Conservation (phyloP, 805 yeast species). For the Teunomyces gatunensis region DNA sequence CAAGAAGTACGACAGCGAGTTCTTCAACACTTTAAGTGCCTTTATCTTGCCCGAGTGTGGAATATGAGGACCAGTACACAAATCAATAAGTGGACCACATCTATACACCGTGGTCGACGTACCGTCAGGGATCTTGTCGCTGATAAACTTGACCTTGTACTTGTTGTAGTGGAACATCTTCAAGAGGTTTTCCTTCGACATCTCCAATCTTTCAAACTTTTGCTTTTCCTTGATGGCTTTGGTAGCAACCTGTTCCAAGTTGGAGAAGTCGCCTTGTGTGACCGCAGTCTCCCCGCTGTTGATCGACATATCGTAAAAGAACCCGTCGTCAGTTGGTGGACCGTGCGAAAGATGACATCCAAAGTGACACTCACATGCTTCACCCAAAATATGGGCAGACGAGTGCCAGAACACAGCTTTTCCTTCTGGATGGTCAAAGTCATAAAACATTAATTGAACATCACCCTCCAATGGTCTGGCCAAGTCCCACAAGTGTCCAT, state of each 20-base stretch:
- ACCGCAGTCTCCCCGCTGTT: slow-evolving; percentile 68
- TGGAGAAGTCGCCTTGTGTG: slow-evolving; percentile 77
- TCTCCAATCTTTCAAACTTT: slow-evolving; percentile 86
- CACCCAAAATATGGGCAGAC: slow-evolving; percentile 96
- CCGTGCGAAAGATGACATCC: slow-evolving; percentile 89
- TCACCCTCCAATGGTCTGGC: slow-evolving; percentile 86
- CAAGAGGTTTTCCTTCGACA: slow-evolving; percentile 87
- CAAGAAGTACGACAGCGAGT: slow-evolving; percentile 92
- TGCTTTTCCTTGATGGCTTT: slow-evolving; percentile 93
- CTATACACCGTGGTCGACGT: slow-evolving; percentile 95
- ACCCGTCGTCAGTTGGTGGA: slow-evolving; percentile 97
- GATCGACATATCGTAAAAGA: slow-evolving; percentile 93
- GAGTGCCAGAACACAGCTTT: slow-evolving; percentile 98
- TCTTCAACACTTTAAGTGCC: slow-evolving; percentile 89
- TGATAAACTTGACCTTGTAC: slow-evolving; percentile 85
- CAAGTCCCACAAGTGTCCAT: slow-evolving; percentile 92
- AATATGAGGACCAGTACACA: slow-evolving; percentile 96
- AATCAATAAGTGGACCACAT: slow-evolving; percentile 95
- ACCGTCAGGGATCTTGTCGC: slow-evolving; percentile 90
- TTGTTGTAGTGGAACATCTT: slow-evolving; percentile 95
- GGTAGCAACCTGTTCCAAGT: slow-evolving; percentile 82
- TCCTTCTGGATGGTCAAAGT: slow-evolving; percentile 93
- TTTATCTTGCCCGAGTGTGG: slow-evolving; percentile 97
- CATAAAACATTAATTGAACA: slow-evolving; percentile 72
- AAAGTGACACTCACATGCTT: slow-evolving; percentile 93